Evolutionary conservation across 129 eudicot species (phyloP).

Genomic region (Helichrysum umbraculigerum): DNA sequence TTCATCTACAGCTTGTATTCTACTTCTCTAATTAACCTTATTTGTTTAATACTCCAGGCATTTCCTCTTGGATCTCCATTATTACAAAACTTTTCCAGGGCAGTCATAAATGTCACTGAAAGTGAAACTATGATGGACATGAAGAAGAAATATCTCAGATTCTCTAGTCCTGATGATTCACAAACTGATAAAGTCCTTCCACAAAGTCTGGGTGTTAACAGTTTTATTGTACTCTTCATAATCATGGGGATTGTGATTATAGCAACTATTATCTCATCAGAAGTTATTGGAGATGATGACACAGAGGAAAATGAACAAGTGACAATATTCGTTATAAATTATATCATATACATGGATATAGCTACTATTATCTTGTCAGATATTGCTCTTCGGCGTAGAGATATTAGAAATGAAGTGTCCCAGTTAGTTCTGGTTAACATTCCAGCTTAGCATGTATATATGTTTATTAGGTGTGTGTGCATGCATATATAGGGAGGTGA

Average conservation of each 20-base stretch:
- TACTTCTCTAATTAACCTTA: too few species aligned
- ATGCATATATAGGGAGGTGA: too few species aligned
- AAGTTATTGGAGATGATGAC: not conserved
- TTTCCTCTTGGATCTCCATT: conserved; percentile 20
- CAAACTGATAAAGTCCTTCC: not conserved
- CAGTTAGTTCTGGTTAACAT: too few species aligned
- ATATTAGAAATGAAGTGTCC: too few species aligned
- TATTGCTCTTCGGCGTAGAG: too few species aligned
- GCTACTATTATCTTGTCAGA: too few species aligned
- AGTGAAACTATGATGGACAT: conserved; percentile 7
- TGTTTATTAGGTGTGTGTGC: too few species aligned
- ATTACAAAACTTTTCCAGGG: conserved; percentile 5
- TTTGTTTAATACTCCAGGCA: conserved; percentile 7
- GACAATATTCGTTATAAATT: too few species aligned
- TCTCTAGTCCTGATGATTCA: not conserved
- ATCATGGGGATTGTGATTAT: conserved; percentile 15
- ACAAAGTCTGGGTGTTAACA: conserved; percentile 12
- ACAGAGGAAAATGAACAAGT: too few species aligned
- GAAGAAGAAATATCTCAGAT: conserved; percentile 6
- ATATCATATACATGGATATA: too few species aligned
- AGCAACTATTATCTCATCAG: conserved; percentile 4
- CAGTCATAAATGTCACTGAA: conserved; percentile 15
- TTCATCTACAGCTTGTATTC: too few species aligned
- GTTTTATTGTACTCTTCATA: conserved; percentile 17
- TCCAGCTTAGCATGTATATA: too few species aligned